phyloP scores from a whole-genome alignment of 805 yeast species.

The Saccharomycopsis selenospora region DNA sequence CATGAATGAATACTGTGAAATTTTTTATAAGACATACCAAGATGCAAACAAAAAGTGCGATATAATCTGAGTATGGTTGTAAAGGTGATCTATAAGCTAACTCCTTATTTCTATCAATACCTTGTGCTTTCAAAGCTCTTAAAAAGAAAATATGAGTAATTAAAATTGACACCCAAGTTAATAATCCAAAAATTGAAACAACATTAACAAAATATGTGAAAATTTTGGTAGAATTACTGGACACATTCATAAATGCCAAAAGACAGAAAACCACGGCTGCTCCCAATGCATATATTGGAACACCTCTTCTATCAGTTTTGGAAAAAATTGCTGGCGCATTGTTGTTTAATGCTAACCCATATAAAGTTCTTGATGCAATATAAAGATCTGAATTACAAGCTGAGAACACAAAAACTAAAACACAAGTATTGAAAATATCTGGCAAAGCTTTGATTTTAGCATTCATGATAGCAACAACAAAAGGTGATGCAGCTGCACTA shows the following conservation, averaged over 20 bases:
- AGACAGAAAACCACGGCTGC: conserved; percentile 41
- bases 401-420: conserved; percentile 68
- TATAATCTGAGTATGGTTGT: conserved; percentile 61
- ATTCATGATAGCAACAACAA: conserved; percentile 69
- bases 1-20: conserved; percentile 63
- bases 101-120: conserved; percentile 42
- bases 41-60: conserved; percentile 47
- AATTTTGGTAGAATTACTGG: conserved; percentile 46
- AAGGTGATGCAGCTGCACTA: conserved; percentile 73
- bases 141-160: conserved; percentile 60
- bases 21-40: conserved; percentile 58
- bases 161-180: conserved; percentile 69
- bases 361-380: conserved; percentile 68
- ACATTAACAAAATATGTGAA: conserved; percentile 69
- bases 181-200: conserved; percentile 66
- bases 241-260: conserved; percentile 64
- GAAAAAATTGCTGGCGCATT: conserved; percentile 66
- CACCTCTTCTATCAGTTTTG: conserved; percentile 59
- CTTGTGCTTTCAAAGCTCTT: conserved; percentile 62
- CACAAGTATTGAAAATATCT: conserved; percentile 70
- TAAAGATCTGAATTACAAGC: conserved; percentile 78
- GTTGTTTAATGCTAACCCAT: conserved; percentile 65
- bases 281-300: conserved; percentile 53
- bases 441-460: conserved; percentile 62
- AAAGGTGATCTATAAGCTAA: conserved; percentile 60